A percentile compares a stretch with the other conserved stretches of the same genome.
These are phyloP conservation scores for Puccinia horiana DNA, from an alignment of 1,284 basidiomycete genomes.

Conservation along the genomic window DNA sequence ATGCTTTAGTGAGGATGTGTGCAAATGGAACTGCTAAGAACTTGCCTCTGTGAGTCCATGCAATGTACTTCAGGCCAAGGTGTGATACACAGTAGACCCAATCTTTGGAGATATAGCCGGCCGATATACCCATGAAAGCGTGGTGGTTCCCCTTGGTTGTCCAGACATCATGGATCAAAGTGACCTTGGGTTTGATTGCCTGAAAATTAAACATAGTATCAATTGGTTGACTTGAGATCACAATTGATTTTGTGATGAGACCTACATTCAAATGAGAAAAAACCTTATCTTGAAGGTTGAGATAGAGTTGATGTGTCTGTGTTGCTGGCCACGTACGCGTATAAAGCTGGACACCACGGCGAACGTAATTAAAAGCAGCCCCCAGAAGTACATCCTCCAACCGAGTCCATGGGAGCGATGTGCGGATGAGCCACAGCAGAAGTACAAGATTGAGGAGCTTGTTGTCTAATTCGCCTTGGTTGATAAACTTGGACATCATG, in stretches of 20 bases:
- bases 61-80: conserved; percentile 13
- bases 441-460: no score
- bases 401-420: neutral
- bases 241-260: no score
- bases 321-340: conserved; percentile 1
- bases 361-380: neutral
- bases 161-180: conserved; percentile 27
- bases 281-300: neutral
- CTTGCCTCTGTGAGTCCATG: neutral
- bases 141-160: conserved; percentile 18
- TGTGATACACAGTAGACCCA: neutral
- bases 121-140: conserved; percentile 27
- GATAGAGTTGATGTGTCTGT: neutral
- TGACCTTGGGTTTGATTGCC: neutral
- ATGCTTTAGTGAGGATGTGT: neutral
- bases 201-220: no score
- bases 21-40: neutral
- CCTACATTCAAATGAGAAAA: neutral
- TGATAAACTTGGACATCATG: neutral
- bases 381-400: neutral
- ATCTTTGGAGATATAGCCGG: neutral
- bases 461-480: no score
- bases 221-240: neutral
- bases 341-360: neutral
- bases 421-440: no score